Evolutionary conservation across 2,329 filamentous ascomycete genomes (phyloP).

Genomic region (Parastagonospora avenae): DNA sequence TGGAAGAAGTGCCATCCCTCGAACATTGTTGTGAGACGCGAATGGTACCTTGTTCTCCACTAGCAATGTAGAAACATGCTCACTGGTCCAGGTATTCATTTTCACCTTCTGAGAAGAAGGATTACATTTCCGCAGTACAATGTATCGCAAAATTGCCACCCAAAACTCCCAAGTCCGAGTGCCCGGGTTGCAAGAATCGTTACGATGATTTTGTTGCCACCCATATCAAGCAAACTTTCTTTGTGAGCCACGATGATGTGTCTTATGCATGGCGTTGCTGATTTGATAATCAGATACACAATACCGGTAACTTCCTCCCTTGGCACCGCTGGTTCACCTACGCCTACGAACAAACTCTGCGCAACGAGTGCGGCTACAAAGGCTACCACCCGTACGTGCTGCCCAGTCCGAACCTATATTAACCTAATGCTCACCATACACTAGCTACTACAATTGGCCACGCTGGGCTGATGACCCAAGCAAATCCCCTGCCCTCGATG

Average conservation of each 20-base stretch:
- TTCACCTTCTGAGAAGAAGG: constrained; percentile 29
- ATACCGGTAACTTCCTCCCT: constrained; percentile 35
- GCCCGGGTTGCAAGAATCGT: constrained; percentile 34
- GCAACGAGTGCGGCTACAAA: constrained; percentile 37
- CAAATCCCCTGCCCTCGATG: constrained; percentile 60
- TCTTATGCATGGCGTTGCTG: neutral
- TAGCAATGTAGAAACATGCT: neutral
- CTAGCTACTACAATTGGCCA: constrained; percentile 34
- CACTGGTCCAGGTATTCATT: constrained; percentile 28
- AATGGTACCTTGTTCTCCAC: constrained; percentile 47
- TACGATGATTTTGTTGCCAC: constrained; percentile 40
- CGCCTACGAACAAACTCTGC: constrained; percentile 34
- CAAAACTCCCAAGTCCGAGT: constrained; percentile 30
- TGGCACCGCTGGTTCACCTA: constrained; percentile 37
- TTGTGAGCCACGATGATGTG: constrained; percentile 8
- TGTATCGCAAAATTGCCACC: constrained; percentile 31
- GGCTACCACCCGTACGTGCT: constrained; percentile 30
- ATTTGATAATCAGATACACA: constrained; percentile 20
- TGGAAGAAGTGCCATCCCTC: constrained; percentile 43
- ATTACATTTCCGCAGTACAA: constrained; percentile 39
- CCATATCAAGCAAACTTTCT: constrained; percentile 37
- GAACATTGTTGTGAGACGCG: constrained; percentile 49
- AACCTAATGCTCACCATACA: neutral
- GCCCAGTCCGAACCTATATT: neutral
- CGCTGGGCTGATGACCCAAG: constrained; percentile 31